Base-by-base conservation (phyloP, 164 flowering plant species). In the Chimonanthus salicifolius region DNA sequence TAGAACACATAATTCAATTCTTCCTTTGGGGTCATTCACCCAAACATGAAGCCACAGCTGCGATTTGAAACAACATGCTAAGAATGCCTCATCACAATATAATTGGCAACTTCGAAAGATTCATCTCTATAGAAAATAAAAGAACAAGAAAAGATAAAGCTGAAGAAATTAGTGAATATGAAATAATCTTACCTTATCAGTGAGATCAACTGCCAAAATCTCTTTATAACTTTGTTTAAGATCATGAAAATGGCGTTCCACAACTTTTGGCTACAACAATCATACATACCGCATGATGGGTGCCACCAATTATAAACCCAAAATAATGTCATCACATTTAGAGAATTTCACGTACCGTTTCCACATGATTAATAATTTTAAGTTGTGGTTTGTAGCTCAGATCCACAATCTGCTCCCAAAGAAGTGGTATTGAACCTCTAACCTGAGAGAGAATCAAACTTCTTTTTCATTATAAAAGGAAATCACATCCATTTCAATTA, bases 371-470 rank as follows among this genome's bases (percentile, higher is more conserved):
- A 71, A 88, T 86, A 48, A 96, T 81, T 71, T 78, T 84, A 49
- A 92, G 88, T 7, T 67, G 86, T 74, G 99, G 99, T 79, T 92
- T 96, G 72, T 96, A 96, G 85, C 97, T 96, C 87, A 96, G 83
- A 76, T 96, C 99, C 80, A 96, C 99, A 83, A 96, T 96, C 82
- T 96, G 99, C 89, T 96, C 98, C 99, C 99, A 96, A 46, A 93
- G 91, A 72, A 96, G 92, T 16, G 99, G 99, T 77, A 96, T 88
- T 75, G 99, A 96, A 78, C 99, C 99, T 76, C 99, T 89, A 73
- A 91, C 69, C 99, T 95, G 85, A 79, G 45, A 72, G 47, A 71
- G 18, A 79, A n/a, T 18, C 7, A n/a, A 71, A 20, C 62, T 11
- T 73, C n/a, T 45, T 20, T 49, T 5, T 62, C 65, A 48, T 21